These are phyloP conservation scores for Chenopodium berlandieri DNA, from an alignment of 148 eudicot genomes.

Conservation along the genomic window DNA sequence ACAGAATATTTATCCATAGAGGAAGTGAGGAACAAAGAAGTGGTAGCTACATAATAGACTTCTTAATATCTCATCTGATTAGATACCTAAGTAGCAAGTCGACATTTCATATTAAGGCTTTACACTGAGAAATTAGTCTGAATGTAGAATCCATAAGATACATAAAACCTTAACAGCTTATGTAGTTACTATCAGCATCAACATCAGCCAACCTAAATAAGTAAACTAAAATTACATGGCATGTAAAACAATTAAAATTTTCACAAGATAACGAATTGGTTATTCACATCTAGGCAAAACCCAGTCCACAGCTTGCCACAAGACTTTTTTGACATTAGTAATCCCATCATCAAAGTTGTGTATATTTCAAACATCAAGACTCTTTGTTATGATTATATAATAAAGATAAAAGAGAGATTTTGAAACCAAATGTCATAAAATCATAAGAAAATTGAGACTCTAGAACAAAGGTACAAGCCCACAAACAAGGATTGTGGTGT, in stretches of 20 bases:
- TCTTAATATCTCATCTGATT: background rate
- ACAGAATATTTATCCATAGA: background rate
- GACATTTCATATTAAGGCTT: background rate
- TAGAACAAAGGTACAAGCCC: slow-evolving; percentile 8
- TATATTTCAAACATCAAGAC: background rate
- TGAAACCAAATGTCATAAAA: background rate
- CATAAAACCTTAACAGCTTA: background rate
- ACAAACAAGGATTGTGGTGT: too few relatives aligned
- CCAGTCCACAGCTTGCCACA: background rate
- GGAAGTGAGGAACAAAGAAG: background rate
- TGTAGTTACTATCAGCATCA: background rate
- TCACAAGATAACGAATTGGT: background rate
- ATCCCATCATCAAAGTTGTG: background rate
- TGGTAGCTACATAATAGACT: background rate
- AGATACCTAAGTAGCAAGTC: background rate
- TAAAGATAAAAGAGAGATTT: background rate
- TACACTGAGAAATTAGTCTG: background rate
- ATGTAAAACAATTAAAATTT: background rate
- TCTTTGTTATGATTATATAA: too few relatives aligned
- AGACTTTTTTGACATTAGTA: background rate
- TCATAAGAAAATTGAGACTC: background rate
- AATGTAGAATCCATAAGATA: background rate
- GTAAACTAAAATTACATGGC: background rate
- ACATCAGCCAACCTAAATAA: background rate
- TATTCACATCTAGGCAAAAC: background rate